Percentiles rank a stretch among this genome's conserved stretches.
phyloP scores from a whole-genome alignment of 148 eudicot genomes.

The Arbutus unedo region DNA sequence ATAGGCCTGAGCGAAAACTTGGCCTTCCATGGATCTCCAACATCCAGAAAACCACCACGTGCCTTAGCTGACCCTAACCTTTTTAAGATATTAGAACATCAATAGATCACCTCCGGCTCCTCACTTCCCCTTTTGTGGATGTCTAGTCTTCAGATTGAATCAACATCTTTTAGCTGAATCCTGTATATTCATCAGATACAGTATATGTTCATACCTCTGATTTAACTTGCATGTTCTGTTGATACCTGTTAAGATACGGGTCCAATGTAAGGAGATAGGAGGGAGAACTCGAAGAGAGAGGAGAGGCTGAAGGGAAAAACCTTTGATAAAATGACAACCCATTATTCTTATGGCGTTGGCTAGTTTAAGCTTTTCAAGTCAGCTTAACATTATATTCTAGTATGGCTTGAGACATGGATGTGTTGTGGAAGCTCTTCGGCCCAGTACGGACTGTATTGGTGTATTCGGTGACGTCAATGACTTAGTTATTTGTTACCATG shows the following conservation, averaged over 20 bases:
- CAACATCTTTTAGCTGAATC: background rate
- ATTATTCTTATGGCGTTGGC: background rate
- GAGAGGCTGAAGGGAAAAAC: conserved; percentile 1
- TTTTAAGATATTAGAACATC: background rate
- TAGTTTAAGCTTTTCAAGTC: background rate
- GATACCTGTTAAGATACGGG: no score
- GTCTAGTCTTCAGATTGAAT: background rate
- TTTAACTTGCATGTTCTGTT: background rate
- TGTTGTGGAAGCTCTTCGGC: background rate
- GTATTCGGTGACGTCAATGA: background rate
- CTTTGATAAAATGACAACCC: background rate
- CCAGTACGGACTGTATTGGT: conserved; percentile 4
- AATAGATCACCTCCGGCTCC: background rate
- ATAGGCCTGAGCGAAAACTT: background rate
- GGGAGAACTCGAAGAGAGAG: background rate
- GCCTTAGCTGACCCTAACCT: background rate
- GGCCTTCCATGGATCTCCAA: background rate
- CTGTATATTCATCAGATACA: background rate
- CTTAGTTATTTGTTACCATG: background rate
- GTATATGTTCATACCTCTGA: background rate
- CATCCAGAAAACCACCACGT: background rate
- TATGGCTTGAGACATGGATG: background rate
- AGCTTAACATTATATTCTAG: background rate
- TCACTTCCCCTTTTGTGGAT: background rate
- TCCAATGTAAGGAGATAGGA: no score